Evolutionary conservation across 441 rosid genomes (phyloP).

Genomic region (Eruca vesicaria): DNA sequence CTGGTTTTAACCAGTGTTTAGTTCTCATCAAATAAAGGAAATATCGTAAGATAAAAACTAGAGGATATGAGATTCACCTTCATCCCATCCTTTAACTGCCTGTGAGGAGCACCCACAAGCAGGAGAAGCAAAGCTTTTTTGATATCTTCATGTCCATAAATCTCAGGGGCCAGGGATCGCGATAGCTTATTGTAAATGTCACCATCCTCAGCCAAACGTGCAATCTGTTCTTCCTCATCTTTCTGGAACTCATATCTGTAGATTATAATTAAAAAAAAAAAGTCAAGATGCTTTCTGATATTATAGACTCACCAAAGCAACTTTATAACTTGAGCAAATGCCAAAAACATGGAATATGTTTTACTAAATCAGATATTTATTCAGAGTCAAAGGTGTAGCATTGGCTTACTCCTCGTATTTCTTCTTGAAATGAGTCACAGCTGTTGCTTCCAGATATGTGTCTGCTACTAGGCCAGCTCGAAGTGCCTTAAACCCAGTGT

Average conservation of each 20-base stretch:
- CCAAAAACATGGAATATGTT: conserved; percentile 1
- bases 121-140: conserved; percentile 96
- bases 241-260: conserved; percentile 85
- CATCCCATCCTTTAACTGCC: conserved; percentile 97
- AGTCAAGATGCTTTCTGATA: conserved; percentile 4
- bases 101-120: conserved; percentile 98
- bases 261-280: background rate
- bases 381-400: conserved; percentile 4
- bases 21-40: background rate
- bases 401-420: conserved; percentile 92
- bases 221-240: conserved; percentile 90
- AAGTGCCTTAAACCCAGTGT: conserved; percentile 90
- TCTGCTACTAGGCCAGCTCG: conserved; percentile 99
- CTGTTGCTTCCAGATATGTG: conserved; percentile 92
- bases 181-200: conserved; percentile 95
- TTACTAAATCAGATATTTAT: background rate
- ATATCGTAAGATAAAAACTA: background rate
- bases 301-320: background rate
- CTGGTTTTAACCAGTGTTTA: background rate
- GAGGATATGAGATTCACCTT: conserved; percentile 53
- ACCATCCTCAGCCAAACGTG: conserved; percentile 93
- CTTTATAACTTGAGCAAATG: background rate
- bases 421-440: conserved; percentile 92
- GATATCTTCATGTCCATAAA: conserved; percentile 98
- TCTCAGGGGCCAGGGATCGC: conserved; percentile 94